Percentiles rank a stretch among this genome's conserved stretches.
These are phyloP conservation scores for Globisporangium viniferum DNA, from an alignment of 352 stramenopile species.

Conservation along the genomic window DNA sequence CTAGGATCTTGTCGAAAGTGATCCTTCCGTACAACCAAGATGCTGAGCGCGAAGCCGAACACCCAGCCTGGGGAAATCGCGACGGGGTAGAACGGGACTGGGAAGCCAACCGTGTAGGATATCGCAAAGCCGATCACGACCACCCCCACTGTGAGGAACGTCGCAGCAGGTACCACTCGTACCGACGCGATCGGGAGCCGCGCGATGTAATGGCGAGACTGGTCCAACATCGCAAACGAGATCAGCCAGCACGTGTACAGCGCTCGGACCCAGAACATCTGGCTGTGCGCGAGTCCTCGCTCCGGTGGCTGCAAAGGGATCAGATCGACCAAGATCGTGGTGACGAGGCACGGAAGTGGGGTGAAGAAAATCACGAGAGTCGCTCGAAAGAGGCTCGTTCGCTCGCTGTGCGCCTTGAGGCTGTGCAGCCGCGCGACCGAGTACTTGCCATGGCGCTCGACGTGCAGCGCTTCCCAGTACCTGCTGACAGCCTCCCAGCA, in stretches of 20 bases:
- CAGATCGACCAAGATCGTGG: slow-evolving; percentile 1
- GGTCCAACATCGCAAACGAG: slow-evolving; percentile 6
- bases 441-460: too few relatives aligned
- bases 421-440: background rate
- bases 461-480: too few relatives aligned
- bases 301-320: slow-evolving; percentile 8
- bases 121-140: background rate
- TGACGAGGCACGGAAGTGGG: slow-evolving; percentile 4
- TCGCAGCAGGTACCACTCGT: background rate
- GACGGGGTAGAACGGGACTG: background rate
- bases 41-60: too few relatives aligned
- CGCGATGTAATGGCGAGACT: slow-evolving; percentile 12
- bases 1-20: background rate
- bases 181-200: background rate
- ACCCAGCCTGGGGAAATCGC: background rate
- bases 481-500: too few relatives aligned
- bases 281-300: background rate
- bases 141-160: background rate
- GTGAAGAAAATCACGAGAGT: slow-evolving; percentile 13
- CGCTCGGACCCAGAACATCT: slow-evolving; percentile 14
- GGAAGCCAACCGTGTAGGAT: background rate
- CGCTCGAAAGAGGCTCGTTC: background rate
- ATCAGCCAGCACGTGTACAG: slow-evolving; percentile 9
- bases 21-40: background rate
- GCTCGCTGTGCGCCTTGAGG: background rate